These are phyloP conservation scores for Wilhelminamyces savonicus DNA, from an alignment of 805 yeast genomes.

Conservation along the genomic window DNA sequence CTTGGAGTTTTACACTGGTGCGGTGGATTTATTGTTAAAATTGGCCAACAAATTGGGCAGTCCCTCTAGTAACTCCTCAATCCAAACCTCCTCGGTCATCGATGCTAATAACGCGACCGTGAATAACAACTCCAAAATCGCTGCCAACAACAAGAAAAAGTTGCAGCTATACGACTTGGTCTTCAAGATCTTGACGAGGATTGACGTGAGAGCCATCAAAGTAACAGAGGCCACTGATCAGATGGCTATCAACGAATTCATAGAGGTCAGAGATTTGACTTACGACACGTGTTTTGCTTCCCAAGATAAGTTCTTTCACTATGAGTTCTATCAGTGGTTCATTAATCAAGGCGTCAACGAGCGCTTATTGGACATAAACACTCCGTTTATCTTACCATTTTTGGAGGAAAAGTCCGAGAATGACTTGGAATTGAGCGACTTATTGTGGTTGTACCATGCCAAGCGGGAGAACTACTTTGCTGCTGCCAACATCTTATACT, in stretches of 20 bases:
- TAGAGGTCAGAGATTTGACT: conserved; percentile 61
- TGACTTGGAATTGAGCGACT: conserved; percentile 68
- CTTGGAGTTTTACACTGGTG: conserved; percentile 76
- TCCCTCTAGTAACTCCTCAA: conserved; percentile 1
- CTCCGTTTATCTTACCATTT: conserved; percentile 74
- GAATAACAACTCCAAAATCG: conserved; percentile 3
- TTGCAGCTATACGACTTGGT: conserved; percentile 60
- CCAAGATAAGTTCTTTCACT: conserved; percentile 83
- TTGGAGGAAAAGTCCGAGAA: conserved; percentile 60
- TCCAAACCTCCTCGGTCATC: conserved; percentile 2
- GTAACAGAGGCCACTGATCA: conserved; percentile 29
- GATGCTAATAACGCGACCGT: conserved; percentile 4
- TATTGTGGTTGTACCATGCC: conserved; percentile 86
- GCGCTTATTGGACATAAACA: conserved; percentile 69
- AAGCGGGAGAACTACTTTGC: conserved; percentile 69
- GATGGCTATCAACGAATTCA: conserved; percentile 42
- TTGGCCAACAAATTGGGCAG: conserved; percentile 60
- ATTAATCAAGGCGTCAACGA: conserved; percentile 72
- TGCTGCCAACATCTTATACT: conserved; percentile 73
- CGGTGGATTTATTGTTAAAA: conserved; percentile 73
- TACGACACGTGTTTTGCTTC: conserved; percentile 69
- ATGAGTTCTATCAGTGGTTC: conserved; percentile 89
- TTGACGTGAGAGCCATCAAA: conserved; percentile 59
- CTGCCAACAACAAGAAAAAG: conserved; percentile 13
- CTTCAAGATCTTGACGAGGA: conserved; percentile 66